Evolutionary conservation across 2,329 filamentous ascomycete species (phyloP).

Genomic region (Exophiala spinifera): DNA sequence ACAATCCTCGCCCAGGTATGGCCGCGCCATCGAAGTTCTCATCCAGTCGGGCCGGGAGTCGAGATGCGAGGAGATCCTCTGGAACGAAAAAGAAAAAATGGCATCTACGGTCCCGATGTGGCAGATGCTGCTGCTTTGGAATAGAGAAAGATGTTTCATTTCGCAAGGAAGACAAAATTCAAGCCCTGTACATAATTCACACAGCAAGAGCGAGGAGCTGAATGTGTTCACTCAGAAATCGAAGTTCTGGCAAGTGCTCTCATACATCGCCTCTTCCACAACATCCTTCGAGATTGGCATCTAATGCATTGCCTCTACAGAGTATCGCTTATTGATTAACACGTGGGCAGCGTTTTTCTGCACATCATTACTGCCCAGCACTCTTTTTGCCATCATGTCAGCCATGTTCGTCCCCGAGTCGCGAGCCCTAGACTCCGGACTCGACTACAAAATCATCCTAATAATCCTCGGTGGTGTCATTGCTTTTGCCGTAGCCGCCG

Average conservation of each 20-base stretch:
- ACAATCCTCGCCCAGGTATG: constrained; percentile 17
- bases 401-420: background rate
- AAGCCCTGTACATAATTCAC: constrained; percentile 2
- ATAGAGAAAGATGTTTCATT: constrained; percentile 38
- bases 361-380: background rate
- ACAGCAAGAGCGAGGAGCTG: background rate
- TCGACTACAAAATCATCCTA: constrained; percentile 4
- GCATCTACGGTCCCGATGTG: constrained; percentile 50
- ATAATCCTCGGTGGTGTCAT: constrained; percentile 6
- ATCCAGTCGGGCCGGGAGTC: constrained; percentile 75
- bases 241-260: background rate
- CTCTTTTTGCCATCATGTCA: too few relatives aligned
- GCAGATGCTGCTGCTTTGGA: constrained; percentile 68
- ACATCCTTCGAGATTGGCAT: background rate
- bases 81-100: constrained; percentile 50
- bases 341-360: too few relatives aligned
- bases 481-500: constrained; percentile 2
- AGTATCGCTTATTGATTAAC: too few relatives aligned
- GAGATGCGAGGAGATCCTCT: constrained; percentile 69
- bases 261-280: background rate
- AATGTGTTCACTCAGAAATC: background rate
- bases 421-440: background rate
- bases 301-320: background rate
- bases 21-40: constrained; percentile 32
- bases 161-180: constrained; percentile 18